These are phyloP conservation scores for Populus hybrid DNA, from an alignment of 441 rosid species.

Conservation along the genomic window DNA sequence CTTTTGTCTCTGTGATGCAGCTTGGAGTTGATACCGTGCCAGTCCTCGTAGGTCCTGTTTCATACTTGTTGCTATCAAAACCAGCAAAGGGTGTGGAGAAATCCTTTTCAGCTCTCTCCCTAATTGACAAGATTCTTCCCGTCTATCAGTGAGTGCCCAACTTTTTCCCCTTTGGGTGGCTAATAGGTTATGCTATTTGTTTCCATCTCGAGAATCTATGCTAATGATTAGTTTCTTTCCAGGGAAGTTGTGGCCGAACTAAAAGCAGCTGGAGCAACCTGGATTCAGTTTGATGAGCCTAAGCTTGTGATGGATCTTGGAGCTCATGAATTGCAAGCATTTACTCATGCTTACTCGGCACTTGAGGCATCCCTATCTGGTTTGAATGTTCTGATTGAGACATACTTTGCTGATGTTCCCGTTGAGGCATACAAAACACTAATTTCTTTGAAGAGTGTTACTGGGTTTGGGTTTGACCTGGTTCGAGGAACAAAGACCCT, in stretches of 20 bases:
- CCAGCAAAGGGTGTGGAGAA: conserved; percentile 91
- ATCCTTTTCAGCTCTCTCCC: conserved; percentile 72
- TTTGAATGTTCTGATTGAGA: conserved; percentile 78
- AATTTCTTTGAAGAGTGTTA: conserved; percentile 81
- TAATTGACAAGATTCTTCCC: conserved; percentile 78
- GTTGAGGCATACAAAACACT: conserved; percentile 79
- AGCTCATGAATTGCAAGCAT: conserved; percentile 66
- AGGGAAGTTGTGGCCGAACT: conserved; percentile 89
- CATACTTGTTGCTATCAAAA: conserved; percentile 87
- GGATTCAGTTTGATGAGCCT: conserved; percentile 98
- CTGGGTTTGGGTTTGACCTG: conserved; percentile 85
- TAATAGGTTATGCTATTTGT: background rate
- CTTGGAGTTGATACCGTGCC: conserved; percentile 88
- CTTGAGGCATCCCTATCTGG: conserved; percentile 77
- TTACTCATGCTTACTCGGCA: conserved; percentile 68
- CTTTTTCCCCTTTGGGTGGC: background rate
- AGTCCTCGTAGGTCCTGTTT: conserved; percentile 85
- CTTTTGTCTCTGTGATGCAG: conserved; percentile 32
- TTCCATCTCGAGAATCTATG: background rate
- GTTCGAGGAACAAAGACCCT: conserved; percentile 80
- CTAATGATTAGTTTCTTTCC: conserved; percentile 20
- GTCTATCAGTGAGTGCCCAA: conserved; percentile 68
- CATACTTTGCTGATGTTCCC: conserved; percentile 88
- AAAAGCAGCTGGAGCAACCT: conserved; percentile 88
- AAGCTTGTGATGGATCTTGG: conserved; percentile 88